Base-by-base conservation (phyloP, 129 eudicot species). In the Calendula officinalis region DNA sequence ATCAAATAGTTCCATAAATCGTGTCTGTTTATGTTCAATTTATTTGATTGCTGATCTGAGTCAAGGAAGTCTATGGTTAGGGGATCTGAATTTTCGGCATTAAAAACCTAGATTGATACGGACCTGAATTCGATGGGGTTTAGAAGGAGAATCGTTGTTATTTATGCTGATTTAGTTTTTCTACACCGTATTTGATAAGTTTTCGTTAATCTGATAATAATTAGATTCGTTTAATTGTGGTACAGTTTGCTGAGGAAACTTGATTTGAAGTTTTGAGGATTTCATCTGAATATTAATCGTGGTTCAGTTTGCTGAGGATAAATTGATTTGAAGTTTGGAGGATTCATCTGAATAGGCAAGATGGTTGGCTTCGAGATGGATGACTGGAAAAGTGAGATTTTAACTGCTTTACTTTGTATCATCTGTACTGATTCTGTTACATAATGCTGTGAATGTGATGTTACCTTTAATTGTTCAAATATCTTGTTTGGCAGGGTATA, bases 291-390 rank as follows among this genome's bases (percentile, higher is more conserved):
- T 22, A 22, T 38, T 35, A 27, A 47, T 36, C 56, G 22, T 44
- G 55, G 45, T 45, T 35, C 74, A 68, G 48, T 56, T 47, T 57
- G 33, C 30, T 5, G 66, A 68, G 45, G 34, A 4, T 47, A 6
- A 7, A 43, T 56, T 44, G 65, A 45, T 44, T 47, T 33, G 44
- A 11, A 13, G 12, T 42, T 40, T 54, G 62, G 57, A 45, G 74
- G 64, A 59, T 69, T 69, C 38, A 43, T 69, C 58, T 57, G 47
- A 66, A 32, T 74, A 47, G 41, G 38, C 72, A 66, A 13, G 53
- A 74, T 74, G 78, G 78, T 57, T 57, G 78, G 78, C 3, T 74
- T 65, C 45, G 78, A 74, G 68, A 74, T 74, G 78, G 72, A 74
- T 12, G 78, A 74, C 34, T 65, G 72, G 78, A 74, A 66, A 74